Conservation (phyloP, 495 filamentous ascomycete species). For the Mytilinidion resinicola region DNA sequence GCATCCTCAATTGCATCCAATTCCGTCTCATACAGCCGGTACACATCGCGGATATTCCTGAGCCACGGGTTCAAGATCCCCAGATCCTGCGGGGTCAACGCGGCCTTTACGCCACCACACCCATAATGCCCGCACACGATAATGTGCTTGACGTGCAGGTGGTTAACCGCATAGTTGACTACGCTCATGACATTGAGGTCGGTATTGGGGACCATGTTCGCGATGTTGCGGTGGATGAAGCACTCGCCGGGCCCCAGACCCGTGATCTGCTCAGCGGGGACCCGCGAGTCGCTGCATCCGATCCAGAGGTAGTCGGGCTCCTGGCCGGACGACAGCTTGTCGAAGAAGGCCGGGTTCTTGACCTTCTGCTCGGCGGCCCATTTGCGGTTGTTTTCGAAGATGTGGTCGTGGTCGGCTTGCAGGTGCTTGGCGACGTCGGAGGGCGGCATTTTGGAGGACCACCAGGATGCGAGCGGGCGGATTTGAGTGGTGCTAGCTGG, state of each 20-base stretch:
- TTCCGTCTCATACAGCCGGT: constrained; percentile 51
- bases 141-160: constrained; percentile 58
- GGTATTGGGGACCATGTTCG: constrained; percentile 53
- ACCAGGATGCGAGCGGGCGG: too few species aligned
- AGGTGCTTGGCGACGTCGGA: constrained; percentile 18
- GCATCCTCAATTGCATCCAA: constrained; percentile 47
- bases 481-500: too few species aligned
- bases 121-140: constrained; percentile 60
- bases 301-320: constrained; percentile 58
- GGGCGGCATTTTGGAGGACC: background rate
- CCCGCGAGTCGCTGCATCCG: constrained; percentile 58
- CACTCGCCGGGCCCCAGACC: constrained; percentile 54
- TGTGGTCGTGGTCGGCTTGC: constrained; percentile 36
- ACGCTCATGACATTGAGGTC: constrained; percentile 47
- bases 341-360: constrained; percentile 52
- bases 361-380: constrained; percentile 49
- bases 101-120: constrained; percentile 59
- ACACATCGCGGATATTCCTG: constrained; percentile 55
- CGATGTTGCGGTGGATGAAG: constrained; percentile 60
- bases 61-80: constrained; percentile 58
- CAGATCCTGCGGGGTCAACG: constrained; percentile 52
- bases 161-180: constrained; percentile 54
- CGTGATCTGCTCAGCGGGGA: constrained; percentile 55
- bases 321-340: constrained; percentile 47
- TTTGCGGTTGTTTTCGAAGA: constrained; percentile 49